Evolutionary conservation across 495 filamentous ascomycete genomes (phyloP).

Genomic region (Talaromyces liani): DNA sequence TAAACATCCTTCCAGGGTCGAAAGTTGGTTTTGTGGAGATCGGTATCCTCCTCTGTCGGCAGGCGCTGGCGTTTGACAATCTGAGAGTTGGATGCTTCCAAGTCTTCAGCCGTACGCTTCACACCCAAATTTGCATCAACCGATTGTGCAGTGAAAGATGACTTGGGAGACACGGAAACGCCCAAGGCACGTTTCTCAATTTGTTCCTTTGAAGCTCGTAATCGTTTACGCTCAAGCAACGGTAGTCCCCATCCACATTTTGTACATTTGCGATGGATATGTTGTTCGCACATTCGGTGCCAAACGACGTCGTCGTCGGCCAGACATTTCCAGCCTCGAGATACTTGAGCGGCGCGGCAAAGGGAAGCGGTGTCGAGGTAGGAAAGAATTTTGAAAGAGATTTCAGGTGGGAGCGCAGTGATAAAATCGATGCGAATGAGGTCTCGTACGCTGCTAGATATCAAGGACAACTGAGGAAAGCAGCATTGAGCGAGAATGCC

Average conservation of each 20-base stretch:
- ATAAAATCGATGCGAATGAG: slow-evolving; percentile 96
- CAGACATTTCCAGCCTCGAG: slow-evolving; percentile 73
- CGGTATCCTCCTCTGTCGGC: slow-evolving; percentile 21
- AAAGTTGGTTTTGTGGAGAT: slow-evolving; percentile 43
- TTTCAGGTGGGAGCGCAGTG: slow-evolving; percentile 75
- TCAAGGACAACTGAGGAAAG: slow-evolving; percentile 90
- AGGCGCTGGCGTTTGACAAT: slow-evolving; percentile 30
- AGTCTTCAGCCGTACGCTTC: slow-evolving; percentile 20
- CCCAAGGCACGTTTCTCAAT: slow-evolving; percentile 65
- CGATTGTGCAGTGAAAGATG: slow-evolving; percentile 16
- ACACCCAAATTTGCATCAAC: slow-evolving; percentile 11
- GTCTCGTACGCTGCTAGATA: slow-evolving; percentile 79
- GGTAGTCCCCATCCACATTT: slow-evolving; percentile 97
- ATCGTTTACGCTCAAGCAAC: slow-evolving; percentile 75
- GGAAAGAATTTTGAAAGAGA: slow-evolving; percentile 87
- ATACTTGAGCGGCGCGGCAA: slow-evolving; percentile 95
- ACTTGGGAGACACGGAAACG: slow-evolving; percentile 18
- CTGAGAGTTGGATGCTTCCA: slow-evolving; percentile 9
- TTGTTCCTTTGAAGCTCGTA: slow-evolving; percentile 81
- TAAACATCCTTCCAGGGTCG: slow-evolving; percentile 92
- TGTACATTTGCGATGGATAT: slow-evolving; percentile 92
- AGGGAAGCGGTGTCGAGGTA: slow-evolving; percentile 93
- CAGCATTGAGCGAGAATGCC: slow-evolving; percentile 94
- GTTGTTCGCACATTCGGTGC: slow-evolving; percentile 98
- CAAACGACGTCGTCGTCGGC: slow-evolving; percentile 97